A percentile compares a stretch with the other conserved stretches of the same genome.
Conservation (phyloP, 2,329 filamentous ascomycete species). For the Penicillium sp. region DNA sequence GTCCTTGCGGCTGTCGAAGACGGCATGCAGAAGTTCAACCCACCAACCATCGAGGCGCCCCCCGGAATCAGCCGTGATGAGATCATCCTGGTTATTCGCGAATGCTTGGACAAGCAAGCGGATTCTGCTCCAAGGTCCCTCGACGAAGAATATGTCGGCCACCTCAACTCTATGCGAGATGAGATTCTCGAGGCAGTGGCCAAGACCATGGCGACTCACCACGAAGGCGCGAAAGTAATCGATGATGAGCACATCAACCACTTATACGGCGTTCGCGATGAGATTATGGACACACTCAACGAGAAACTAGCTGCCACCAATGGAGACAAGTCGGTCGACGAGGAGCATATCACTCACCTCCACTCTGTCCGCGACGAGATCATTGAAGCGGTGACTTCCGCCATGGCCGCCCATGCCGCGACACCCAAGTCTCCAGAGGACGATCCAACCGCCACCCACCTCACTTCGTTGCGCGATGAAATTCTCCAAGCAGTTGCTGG, state of each 20-base stretch:
- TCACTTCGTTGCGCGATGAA: slow-evolving; percentile 30
- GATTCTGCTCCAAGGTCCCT: slow-evolving; percentile 46
- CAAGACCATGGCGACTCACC: slow-evolving; percentile 27
- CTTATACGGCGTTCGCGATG: slow-evolving; percentile 29
- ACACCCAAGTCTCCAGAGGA: slow-evolving; percentile 19
- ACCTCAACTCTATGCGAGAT: slow-evolving; percentile 32
- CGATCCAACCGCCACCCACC: slow-evolving; percentile 18
- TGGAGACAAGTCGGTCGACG: slow-evolving; percentile 19
- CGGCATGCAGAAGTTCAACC: slow-evolving; percentile 76
- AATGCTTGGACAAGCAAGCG: slow-evolving; percentile 77
- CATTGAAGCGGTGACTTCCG: slow-evolving; percentile 30
- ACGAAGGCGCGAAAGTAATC: slow-evolving; percentile 16
- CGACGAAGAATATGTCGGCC: slow-evolving; percentile 25
- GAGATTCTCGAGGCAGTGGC: slow-evolving; percentile 34
- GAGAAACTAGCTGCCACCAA: slow-evolving; percentile 26
- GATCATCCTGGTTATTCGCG: slow-evolving; percentile 77
- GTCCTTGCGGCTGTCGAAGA: slow-evolving; percentile 84
- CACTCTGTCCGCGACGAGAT: slow-evolving; percentile 31
- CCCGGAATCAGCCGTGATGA: slow-evolving; percentile 75
- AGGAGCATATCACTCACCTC: slow-evolving; percentile 25
- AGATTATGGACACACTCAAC: slow-evolving; percentile 33
- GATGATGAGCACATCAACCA: slow-evolving; percentile 25
- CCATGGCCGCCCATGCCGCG: slow-evolving; percentile 24
- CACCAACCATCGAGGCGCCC: slow-evolving; percentile 70
- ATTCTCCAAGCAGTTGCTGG: slow-evolving; percentile 32